Evolutionary conservation across 1,284 basidiomycete genomes (phyloP), one percentile per base, ranked within the genome.

Genomic region (Exsudoporus floridanus): DNA sequence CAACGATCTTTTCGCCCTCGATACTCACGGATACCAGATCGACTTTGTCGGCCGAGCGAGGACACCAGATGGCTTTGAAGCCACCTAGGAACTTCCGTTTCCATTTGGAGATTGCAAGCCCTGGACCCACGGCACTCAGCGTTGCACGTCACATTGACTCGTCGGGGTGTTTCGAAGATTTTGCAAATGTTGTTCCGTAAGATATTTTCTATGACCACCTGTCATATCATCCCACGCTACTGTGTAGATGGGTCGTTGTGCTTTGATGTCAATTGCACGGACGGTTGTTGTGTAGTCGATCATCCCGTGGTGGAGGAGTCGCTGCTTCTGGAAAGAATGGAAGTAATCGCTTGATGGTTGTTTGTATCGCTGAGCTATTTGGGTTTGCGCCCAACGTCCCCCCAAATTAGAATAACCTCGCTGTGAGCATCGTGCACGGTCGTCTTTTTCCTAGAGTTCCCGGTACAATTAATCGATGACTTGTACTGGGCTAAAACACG

Each of bases 21-120:
- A 39, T 53, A 58, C 31, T 66, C 64, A 7, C 65, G 64, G 13
- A 66, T 66, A 54, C 64, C 64, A 16, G 64, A 66, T 45, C 56
- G 64, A 52, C 64, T 66, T 19, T 66, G 64, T 40, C 57, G 49
- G 10, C 50, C 61, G 31, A 50, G 37, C 33, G 56, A 55, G 25
- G 64, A 68, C n/a, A 23, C 39, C 18, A 23, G 27, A 25, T 58
- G 57, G 52, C 34, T 33, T 23, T 67, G 53, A 67, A 36, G 21
- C 2, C 30, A 7, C 13, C n/a, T n/a, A 23, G 23, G 23, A 23
- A 3, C 13, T 38, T 12, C 13, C 7, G 37, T 30, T 34, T 37
- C 36, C 35, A 13, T 42, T 52, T 48, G 35, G 46, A 35, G 28
- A 36, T 45, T 25, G 25, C 28, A 31, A 51, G 34, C 62, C 51